A percentile compares a stretch with the other conserved stretches of the same genome.
phyloP scores from a whole-genome alignment of 129 eudicot genomes.

The Helianthus annuus region DNA sequence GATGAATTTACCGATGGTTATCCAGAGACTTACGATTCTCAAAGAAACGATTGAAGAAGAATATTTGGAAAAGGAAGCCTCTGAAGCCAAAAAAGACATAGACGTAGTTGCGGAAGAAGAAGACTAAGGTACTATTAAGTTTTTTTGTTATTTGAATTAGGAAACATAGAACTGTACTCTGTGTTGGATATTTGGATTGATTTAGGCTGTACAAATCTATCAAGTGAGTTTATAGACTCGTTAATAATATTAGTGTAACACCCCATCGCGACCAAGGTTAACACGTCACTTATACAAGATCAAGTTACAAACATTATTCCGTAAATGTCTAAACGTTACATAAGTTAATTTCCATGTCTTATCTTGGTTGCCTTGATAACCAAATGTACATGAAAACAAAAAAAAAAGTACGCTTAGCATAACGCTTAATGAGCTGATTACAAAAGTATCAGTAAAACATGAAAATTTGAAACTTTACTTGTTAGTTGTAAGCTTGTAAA shows the following conservation, averaged over 20 bases:
- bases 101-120: background rate
- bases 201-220: constrained; percentile 24
- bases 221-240: too few relatives aligned
- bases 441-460: background rate
- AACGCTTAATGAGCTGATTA: background rate
- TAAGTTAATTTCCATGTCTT: background rate
- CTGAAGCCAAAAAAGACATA: constrained; percentile 29
- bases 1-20: constrained; percentile 68
- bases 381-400: background rate
- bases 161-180: constrained; percentile 16
- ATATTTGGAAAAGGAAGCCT: constrained; percentile 57
- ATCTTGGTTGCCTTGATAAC: background rate
- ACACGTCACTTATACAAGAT: too few relatives aligned
- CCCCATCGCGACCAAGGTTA: too few relatives aligned
- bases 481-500: constrained; percentile 30
- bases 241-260: too few relatives aligned
- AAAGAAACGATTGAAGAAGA: constrained; percentile 93
- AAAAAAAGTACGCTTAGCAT: background rate
- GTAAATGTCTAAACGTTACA: too few relatives aligned
- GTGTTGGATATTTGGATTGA: constrained; percentile 2
- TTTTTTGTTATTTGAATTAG: constrained; percentile 18
- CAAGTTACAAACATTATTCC: too few relatives aligned
- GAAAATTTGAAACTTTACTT: background rate
- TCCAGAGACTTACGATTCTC: constrained; percentile 83
- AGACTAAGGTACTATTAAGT: constrained; percentile 24